Evolutionary conservation across 1,284 basidiomycete genomes (phyloP).

Genomic region (Trichosporon faecale): DNA sequence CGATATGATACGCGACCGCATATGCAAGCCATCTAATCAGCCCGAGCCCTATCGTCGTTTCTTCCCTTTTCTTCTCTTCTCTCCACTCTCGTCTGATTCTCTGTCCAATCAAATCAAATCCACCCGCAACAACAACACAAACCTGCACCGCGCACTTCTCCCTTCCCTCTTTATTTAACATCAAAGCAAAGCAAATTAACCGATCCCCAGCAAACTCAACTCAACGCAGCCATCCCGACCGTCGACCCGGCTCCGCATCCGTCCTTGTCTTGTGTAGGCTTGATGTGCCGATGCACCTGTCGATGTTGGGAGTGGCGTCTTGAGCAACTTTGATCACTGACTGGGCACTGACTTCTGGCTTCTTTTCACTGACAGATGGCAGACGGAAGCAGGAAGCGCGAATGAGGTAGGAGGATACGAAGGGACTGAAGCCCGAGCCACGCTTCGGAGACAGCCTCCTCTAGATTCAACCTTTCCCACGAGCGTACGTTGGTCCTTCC

Average conservation of each 20-base stretch:
- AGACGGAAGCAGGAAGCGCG: too few species aligned
- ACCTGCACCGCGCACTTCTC: background rate
- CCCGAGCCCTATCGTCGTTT: background rate
- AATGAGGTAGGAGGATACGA: too few species aligned
- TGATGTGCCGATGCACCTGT: constrained; percentile 18
- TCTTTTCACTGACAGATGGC: too few species aligned
- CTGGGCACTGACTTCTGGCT: too few species aligned
- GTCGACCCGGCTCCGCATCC: constrained; percentile 5
- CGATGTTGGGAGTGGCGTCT: constrained; percentile 12
- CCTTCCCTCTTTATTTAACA: background rate
- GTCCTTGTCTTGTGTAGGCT: constrained; percentile 14
- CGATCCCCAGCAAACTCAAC: background rate
- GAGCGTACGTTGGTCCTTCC: too few species aligned
- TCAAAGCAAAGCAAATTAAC: background rate
- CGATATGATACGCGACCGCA: constrained; percentile 4
- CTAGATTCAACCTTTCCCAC: too few species aligned
- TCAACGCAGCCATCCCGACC: background rate
- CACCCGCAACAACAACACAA: background rate
- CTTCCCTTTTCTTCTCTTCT: background rate
- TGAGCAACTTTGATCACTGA: too few species aligned
- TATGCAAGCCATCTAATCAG: constrained; percentile 10
- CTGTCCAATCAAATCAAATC: background rate
- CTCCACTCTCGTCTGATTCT: background rate
- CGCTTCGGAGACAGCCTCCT: too few species aligned
- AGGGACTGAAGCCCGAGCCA: too few species aligned